A percentile compares a stretch with the other conserved stretches of the same genome.
Conservation (phyloP, 257 asterid genomes). For the Solanum neorickii region DNA sequence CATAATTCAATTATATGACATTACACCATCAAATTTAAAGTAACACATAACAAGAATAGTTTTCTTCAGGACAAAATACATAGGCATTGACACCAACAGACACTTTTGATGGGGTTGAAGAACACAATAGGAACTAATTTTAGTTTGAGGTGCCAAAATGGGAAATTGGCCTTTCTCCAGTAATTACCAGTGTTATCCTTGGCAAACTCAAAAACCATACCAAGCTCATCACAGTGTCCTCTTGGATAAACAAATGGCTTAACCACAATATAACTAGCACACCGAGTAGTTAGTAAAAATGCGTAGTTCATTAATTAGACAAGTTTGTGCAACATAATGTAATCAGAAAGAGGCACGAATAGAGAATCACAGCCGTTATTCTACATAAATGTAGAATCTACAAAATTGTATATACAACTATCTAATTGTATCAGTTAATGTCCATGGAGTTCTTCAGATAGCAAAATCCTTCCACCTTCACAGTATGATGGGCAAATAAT, state of each 20-base stretch:
- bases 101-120: not conserved
- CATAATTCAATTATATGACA: not conserved
- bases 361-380: not conserved
- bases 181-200: not conserved
- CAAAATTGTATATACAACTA: not conserved
- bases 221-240: not conserved
- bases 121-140: not conserved
- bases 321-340: not conserved
- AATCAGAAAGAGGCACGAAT: not conserved
- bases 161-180: not conserved
- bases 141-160: not conserved
- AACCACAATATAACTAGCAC: not conserved
- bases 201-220: not conserved
- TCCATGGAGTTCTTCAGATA: not conserved
- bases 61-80: not conserved
- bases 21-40: not conserved
- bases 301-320: not conserved
- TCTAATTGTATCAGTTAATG: not conserved
- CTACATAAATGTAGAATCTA: not conserved
- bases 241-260: not conserved
- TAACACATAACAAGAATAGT: not conserved
- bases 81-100: not conserved
- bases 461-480: not conserved
- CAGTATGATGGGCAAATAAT: not conserved
- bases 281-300: not conserved